Evolutionary conservation across 2,329 filamentous ascomycete genomes (phyloP), one percentile per base, ranked within the genome.

Genomic region (Sporothrix pseudoabietina): DNA sequence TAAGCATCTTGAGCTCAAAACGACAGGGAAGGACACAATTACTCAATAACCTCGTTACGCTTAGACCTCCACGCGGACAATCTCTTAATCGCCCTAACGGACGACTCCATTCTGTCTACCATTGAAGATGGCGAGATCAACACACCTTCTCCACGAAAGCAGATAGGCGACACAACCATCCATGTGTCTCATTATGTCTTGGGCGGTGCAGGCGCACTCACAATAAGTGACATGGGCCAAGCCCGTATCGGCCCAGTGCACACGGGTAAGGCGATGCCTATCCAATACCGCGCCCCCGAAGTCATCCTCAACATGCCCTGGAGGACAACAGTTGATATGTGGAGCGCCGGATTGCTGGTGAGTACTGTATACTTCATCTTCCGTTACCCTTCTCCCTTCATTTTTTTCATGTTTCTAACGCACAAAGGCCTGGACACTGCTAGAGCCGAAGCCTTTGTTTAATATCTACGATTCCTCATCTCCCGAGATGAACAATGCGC

Each of bases 61-160:
- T n/a, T 26, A 83, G 82, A 83, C 71, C 49, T 83, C 14, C 79
- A 82, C 35, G 77, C 81, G 1, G 79, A 79, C 16, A 83, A 83
- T 71, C 77, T 83, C 1, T 78, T 83, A 0, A 75, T 82, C 26
- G 81, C 77, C 1, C 75, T 82, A 10, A 72, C 74, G 8, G 78
- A 82, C 32, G 74, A 79, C 5, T 78, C 80, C 0, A 75, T 80
- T 19, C 77, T 83, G 14, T 47, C 72, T 0, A 76, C 55, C 7
- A 77, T 81, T 4, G 82, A 83, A 74, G 75, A 80, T 6, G 75
- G 75, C 16, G 81, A 83, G 74, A 68, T 79, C 4, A 54, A 77
- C 19, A 69, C 76, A 9, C 82, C 81, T 22, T 77, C 76, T 2
- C 52, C 52, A 26, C 52, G 52, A 4, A 54, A 54, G n/a, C n/a